A percentile compares a stretch with the other conserved stretches of the same genome.
phyloP scores from a whole-genome alignment of 106 monocot genomes.

The Posidonia australis region DNA sequence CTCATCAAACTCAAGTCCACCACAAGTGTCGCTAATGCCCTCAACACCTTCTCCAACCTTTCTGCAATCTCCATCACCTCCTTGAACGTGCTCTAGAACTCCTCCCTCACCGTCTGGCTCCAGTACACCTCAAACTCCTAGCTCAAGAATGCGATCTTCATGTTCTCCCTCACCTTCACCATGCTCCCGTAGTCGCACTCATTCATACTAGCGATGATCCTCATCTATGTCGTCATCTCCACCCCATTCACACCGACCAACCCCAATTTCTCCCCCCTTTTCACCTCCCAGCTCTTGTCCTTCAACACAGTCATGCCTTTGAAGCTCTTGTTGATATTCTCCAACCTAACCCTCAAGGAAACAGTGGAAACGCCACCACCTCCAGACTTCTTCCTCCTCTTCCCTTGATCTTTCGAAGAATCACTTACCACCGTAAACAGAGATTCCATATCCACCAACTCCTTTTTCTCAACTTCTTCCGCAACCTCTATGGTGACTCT shows the following conservation, averaged over 20 bases:
- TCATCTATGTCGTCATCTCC: slow-evolving; percentile 87
- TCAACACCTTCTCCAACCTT: slow-evolving; percentile 83
- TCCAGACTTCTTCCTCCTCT: too few relatives aligned
- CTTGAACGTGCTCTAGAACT: too few relatives aligned
- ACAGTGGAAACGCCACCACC: slow-evolving; percentile 84
- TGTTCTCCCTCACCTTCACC: too few relatives aligned
- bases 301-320: slow-evolving; percentile 73
- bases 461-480: slow-evolving; percentile 19
- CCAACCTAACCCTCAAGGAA: slow-evolving; percentile 65
- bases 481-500: slow-evolving; percentile 26
- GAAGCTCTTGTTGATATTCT: too few relatives aligned
- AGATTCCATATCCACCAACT: too few relatives aligned
- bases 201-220: slow-evolving; percentile 79
- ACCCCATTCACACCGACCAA: slow-evolving; percentile 94
- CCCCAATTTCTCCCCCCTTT: slow-evolving; percentile 91
- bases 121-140: slow-evolving; percentile 94
- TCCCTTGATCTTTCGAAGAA: slow-evolving; percentile 3
- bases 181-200: slow-evolving; percentile 77
- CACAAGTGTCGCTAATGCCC: slow-evolving; percentile 56
- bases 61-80: slow-evolving; percentile 85
- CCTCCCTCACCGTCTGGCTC: slow-evolving; percentile 76
- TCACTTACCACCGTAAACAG: too few relatives aligned
- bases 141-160: too few relatives aligned
- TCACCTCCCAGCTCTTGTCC: slow-evolving; percentile 93
- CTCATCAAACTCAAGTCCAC: slow-evolving; percentile 84